Evolutionary conservation across 805 yeast species (phyloP).

Genomic region (Saccharomycopsis babjevae): DNA sequence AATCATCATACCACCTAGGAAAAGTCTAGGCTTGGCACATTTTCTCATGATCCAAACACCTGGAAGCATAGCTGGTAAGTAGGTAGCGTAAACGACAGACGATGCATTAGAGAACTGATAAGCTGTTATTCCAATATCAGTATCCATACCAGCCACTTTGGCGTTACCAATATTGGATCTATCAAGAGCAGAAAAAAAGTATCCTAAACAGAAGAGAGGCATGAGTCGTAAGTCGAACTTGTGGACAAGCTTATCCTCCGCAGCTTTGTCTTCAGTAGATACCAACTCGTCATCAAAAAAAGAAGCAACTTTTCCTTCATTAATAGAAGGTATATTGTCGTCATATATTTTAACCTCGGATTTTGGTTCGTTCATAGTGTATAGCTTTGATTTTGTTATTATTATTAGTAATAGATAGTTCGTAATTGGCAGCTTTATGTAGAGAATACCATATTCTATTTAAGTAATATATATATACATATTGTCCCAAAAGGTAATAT

Average conservation of each 20-base stretch:
- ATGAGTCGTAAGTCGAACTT: conserved; percentile 35
- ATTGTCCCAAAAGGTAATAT: not conserved
- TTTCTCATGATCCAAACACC: conserved; percentile 26
- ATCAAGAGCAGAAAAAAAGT: conserved; percentile 42
- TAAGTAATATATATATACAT: not conserved
- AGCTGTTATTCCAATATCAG: conserved; percentile 39
- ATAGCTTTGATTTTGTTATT: not conserved
- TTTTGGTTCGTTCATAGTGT: conserved; percentile 1
- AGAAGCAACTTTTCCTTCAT: not conserved
- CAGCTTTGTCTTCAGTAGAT: conserved; percentile 19
- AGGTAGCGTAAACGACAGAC: conserved; percentile 50
- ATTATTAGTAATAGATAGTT: not conserved
- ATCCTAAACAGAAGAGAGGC: conserved; percentile 34
- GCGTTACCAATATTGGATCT: conserved; percentile 47
- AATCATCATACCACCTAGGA: conserved; percentile 26
- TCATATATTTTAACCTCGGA: not conserved
- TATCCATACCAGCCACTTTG: conserved; percentile 57
- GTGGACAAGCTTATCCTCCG: conserved; percentile 23
- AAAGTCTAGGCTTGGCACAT: conserved; percentile 28
- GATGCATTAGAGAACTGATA: conserved; percentile 45
- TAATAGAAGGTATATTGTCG: not conserved
- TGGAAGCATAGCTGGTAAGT: conserved; percentile 33
- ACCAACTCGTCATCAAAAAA: not conserved
- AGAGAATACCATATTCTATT: not conserved
- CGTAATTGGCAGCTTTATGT: not conserved